Conservation (phyloP, 345 rosid genomes). For the Eutrema japonicum region DNA sequence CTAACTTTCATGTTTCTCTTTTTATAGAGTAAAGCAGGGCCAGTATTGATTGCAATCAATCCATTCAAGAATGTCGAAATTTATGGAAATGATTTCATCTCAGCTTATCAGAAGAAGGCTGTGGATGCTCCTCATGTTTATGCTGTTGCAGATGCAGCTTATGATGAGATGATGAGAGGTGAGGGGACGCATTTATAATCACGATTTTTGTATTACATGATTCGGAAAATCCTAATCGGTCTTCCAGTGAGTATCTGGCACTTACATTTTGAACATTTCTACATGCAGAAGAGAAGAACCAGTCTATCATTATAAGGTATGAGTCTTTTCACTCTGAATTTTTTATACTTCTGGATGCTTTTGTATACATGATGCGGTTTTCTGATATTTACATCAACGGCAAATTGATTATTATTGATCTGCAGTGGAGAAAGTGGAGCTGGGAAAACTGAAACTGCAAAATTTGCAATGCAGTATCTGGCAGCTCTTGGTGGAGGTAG, state of each 20-base stretch:
- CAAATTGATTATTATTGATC: conserved; percentile 12
- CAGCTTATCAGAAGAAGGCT: conserved; percentile 64
- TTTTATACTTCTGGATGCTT: conserved; percentile 11
- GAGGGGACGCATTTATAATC: conserved; percentile 27
- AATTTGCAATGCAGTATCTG: conserved; percentile 87
- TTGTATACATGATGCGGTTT: background rate
- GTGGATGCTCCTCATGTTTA: conserved; percentile 78
- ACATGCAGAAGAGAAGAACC: conserved; percentile 77
- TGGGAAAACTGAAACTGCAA: conserved; percentile 98
- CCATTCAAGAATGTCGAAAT: conserved; percentile 74
- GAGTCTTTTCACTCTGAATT: conserved; percentile 11
- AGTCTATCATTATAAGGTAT: conserved; percentile 94
- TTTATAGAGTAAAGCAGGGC: conserved; percentile 89
- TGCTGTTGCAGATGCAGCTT: conserved; percentile 81
- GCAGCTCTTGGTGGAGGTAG: conserved; percentile 83
- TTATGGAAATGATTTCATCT: conserved; percentile 64
- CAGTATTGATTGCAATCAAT: conserved; percentile 84
- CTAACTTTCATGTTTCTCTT: conserved; percentile 31
- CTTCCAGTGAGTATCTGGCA: conserved; percentile 24
- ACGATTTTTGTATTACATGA: conserved; percentile 32
- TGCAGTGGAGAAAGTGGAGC: conserved; percentile 99
- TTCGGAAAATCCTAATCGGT: background rate
- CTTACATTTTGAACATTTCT: conserved; percentile 35
- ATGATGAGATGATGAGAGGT: conserved; percentile 96
- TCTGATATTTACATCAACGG: background rate